phyloP scores from a whole-genome alignment of 768 basidiomycete genomes.

The Leccinum olivaceopallidum region DNA sequence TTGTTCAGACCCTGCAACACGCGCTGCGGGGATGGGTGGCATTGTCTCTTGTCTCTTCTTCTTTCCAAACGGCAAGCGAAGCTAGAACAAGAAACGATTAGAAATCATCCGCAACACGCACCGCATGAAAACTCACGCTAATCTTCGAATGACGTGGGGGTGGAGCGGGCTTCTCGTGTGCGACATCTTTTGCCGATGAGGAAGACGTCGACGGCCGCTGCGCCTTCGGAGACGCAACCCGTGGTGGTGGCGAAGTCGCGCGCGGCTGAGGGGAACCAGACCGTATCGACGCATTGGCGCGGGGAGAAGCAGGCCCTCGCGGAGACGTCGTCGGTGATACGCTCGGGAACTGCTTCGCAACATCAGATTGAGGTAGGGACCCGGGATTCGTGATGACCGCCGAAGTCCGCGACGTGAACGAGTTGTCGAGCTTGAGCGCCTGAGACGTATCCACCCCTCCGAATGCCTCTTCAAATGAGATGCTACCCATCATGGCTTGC shows the following conservation, averaged over 20 bases:
- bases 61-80: constrained; percentile 78
- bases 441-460: constrained; percentile 42
- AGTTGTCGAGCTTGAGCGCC: constrained; percentile 41
- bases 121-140: constrained; percentile 57
- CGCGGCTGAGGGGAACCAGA: constrained; percentile 46
- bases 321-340: constrained; percentile 45
- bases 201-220: constrained; percentile 58
- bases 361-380: constrained; percentile 17
- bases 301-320: constrained; percentile 32
- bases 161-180: constrained; percentile 56
- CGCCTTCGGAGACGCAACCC: constrained; percentile 53
- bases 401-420: constrained; percentile 38
- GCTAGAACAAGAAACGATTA: constrained; percentile 33
- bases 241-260: constrained; percentile 49
- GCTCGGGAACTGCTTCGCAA: constrained; percentile 36
- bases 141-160: constrained; percentile 66
- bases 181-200: constrained; percentile 50
- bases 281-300: constrained; percentile 29
- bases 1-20: constrained; percentile 47
- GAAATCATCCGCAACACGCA: constrained; percentile 6
- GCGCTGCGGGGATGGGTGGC: constrained; percentile 42
- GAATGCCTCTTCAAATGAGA: constrained; percentile 61
- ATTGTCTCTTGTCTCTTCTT: constrained; percentile 65
- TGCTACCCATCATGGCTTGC: constrained; percentile 16
- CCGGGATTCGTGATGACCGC: constrained; percentile 29